Evolutionary conservation across 345 rosid species (phyloP), one percentile per base, ranked within the genome.

Genomic region (Murraya koenigii): DNA sequence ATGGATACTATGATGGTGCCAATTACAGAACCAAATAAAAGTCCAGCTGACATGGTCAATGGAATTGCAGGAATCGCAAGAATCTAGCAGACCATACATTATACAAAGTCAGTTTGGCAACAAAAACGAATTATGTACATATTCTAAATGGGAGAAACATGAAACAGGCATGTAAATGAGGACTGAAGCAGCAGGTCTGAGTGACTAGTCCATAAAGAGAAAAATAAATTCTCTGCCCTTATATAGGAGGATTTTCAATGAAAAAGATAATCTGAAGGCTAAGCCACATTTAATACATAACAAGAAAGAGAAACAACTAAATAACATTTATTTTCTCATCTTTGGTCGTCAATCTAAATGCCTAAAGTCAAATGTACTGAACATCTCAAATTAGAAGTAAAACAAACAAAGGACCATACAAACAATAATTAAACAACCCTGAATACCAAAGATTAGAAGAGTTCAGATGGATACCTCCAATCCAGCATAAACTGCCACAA

Each of bases 11-110:
- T 88, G 81, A 96, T 87, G 69, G 99, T 94, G 83, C 99, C 99
- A 78, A 88, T 75, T 6, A 89, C 25, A 33, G 97, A 87, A 71
- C 99, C 99, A 9, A 96, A 94, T 84, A 96, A 97, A 86, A 96
- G 97, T 85, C 99, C 99, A 70, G 99, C 98, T 22, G 98, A 92
- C 97, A 96, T 92, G 19, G 99, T 96, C 84, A 95, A 88, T 15
- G 98, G 99, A 68, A 95, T 88, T 56, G 99, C 98, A 1, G 99
- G 99, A 82, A 95, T 90, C 19, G 99, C 99, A 84, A 95, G 88
- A 77, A 95, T 84, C 99, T 95, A 75, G 77, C 23, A 80, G 39
- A 79, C 15, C 49, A 79, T 15, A 74, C 25, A 77, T 13, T 54
- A 73, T 30, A 55, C 54, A 23, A 65, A 3, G 32, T 80, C 60